These are phyloP conservation scores for Ogataea hybrid DNA, from an alignment of 1,139 yeast species.

Conservation along the genomic window DNA sequence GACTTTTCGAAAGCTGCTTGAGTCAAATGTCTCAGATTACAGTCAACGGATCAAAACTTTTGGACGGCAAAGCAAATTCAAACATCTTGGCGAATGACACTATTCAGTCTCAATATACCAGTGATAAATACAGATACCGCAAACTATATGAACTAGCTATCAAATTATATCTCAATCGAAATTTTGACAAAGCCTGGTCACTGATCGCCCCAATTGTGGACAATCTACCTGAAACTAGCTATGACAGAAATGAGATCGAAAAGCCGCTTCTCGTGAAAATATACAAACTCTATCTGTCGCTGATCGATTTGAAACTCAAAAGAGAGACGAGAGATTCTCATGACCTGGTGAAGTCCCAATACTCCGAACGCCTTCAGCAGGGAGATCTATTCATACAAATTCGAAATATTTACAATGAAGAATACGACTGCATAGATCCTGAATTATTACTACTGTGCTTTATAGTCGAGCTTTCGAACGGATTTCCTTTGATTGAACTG, in stretches of 20 bases:
- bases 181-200: slow-evolving; percentile 27
- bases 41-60: background rate
- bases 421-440: slow-evolving; percentile 18
- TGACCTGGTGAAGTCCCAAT: background rate
- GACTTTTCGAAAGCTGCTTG: no score
- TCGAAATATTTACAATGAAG: slow-evolving; percentile 10
- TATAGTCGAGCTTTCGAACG: slow-evolving; percentile 29
- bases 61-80: no score
- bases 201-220: slow-evolving; percentile 19
- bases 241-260: slow-evolving; percentile 7
- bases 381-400: slow-evolving; percentile 24
- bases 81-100: no score
- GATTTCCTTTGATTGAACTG: slow-evolving; percentile 18
- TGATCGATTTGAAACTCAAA: slow-evolving; percentile 27
- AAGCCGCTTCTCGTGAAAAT: slow-evolving; percentile 18
- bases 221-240: slow-evolving; percentile 8
- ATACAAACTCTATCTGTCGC: slow-evolving; percentile 27
- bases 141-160: slow-evolving; percentile 29
- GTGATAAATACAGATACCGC: slow-evolving; percentile 10
- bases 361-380: slow-evolving; percentile 17
- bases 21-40: slow-evolving; percentile 3
- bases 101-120: no score
- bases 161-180: slow-evolving; percentile 28
- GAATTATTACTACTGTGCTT: slow-evolving; percentile 29
- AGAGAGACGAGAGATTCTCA: slow-evolving; percentile 5